phyloP scores from a whole-genome alignment of 768 basidiomycete species.

The Panaeolus cyanescens region DNA sequence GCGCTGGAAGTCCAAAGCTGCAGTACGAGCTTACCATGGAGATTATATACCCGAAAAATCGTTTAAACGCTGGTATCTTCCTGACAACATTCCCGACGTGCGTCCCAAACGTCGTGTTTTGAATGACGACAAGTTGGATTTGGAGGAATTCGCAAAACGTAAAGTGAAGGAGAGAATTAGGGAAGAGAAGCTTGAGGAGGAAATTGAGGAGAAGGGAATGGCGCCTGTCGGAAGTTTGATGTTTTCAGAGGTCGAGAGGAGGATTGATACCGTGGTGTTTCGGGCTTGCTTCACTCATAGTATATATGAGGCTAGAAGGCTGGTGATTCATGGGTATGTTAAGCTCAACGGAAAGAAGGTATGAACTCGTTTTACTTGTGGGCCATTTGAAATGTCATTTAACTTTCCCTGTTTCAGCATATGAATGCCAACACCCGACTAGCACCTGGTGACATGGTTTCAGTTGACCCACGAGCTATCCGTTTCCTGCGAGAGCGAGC shows the following conservation, averaged over 20 bases:
- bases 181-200: slow-evolving; percentile 41
- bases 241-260: slow-evolving; percentile 91
- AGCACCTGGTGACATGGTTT: slow-evolving; percentile 92
- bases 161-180: slow-evolving; percentile 41
- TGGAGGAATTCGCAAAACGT: slow-evolving; percentile 64
- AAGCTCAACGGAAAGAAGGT: slow-evolving; percentile 90
- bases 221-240: slow-evolving; percentile 95
- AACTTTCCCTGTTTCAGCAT: slow-evolving; percentile 50
- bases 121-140: slow-evolving; percentile 40
- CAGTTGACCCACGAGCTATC: slow-evolving; percentile 82
- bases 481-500: slow-evolving; percentile 57
- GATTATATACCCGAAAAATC: slow-evolving; percentile 91
- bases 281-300: slow-evolving; percentile 85
- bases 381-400: background rate
- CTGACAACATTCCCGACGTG: slow-evolving; percentile 82
- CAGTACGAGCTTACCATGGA: slow-evolving; percentile 92
- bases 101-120: slow-evolving; percentile 56
- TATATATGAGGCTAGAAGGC: slow-evolving; percentile 84
- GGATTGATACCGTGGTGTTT: slow-evolving; percentile 93
- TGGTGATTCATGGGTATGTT: slow-evolving; percentile 88
- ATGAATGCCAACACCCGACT: slow-evolving; percentile 83
- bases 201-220: slow-evolving; percentile 61
- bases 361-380: slow-evolving; percentile 25
- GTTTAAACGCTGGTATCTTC: slow-evolving; percentile 96
- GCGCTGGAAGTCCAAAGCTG: slow-evolving; percentile 85